Evolutionary conservation across 164 flowering plant species (phyloP).

Genomic region (Annona cherimola): DNA sequence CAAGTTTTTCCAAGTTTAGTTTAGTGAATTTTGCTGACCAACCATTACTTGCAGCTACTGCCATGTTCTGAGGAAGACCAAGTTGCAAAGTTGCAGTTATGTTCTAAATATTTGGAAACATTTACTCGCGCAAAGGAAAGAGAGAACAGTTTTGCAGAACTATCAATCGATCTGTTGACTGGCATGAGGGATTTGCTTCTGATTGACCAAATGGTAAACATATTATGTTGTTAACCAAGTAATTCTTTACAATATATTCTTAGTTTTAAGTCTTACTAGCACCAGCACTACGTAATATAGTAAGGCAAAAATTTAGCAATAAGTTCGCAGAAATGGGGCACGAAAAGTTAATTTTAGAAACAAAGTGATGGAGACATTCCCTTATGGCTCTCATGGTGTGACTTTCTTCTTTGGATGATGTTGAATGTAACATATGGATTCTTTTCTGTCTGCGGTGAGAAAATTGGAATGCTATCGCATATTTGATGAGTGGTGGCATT

Average conservation of each 20-base stretch:
- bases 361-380: too few species aligned
- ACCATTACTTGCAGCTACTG: conserved; percentile 39
- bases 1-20: neutral
- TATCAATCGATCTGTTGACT: conserved; percentile 70
- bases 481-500: too few species aligned
- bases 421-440: too few species aligned
- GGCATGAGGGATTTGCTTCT: conserved; percentile 79
- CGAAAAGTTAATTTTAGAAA: too few species aligned
- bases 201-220: conserved; percentile 55
- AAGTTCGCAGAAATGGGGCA: too few species aligned
- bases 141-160: conserved; percentile 50
- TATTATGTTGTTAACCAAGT: too few species aligned
- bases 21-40: neutral
- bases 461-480: too few species aligned
- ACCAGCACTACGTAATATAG: too few species aligned
- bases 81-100: conserved; percentile 60
- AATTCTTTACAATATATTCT: neutral
- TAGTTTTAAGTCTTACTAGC: neutral
- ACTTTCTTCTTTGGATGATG: too few species aligned
- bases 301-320: too few species aligned
- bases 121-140: conserved; percentile 81
- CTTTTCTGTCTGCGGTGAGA: too few species aligned
- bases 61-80: conserved; percentile 59
- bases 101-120: conserved; percentile 81
- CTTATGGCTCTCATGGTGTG: too few species aligned